phyloP scores from a whole-genome alignment of 768 basidiomycete species.

The Xerocomellus intermedius region DNA sequence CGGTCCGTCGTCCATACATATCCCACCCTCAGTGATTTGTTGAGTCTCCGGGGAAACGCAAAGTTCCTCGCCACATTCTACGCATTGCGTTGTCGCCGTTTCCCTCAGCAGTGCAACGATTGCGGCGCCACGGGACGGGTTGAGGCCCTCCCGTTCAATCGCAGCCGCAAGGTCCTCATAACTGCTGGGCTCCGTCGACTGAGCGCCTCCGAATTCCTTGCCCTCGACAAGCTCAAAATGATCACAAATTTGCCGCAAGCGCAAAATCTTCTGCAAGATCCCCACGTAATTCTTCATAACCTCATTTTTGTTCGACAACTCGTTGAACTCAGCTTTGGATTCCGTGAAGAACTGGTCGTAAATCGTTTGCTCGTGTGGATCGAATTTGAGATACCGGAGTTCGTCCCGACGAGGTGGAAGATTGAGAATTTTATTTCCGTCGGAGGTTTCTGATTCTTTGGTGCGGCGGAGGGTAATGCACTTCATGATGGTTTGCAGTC shows the following conservation, averaged over 20 bases:
- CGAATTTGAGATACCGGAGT: slow-evolving; percentile 81
- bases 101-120: slow-evolving; percentile 85
- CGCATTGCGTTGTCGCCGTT: slow-evolving; percentile 83
- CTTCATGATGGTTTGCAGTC: slow-evolving; percentile 96
- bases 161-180: slow-evolving; percentile 80
- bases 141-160: slow-evolving; percentile 79
- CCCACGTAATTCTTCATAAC: slow-evolving; percentile 99
- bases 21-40: slow-evolving; percentile 39
- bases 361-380: slow-evolving; percentile 74
- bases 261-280: slow-evolving; percentile 93
- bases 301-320: slow-evolving; percentile 83
- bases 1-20: slow-evolving; percentile 51
- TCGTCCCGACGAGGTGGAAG: slow-evolving; percentile 91
- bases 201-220: slow-evolving; percentile 50
- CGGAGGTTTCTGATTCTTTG: slow-evolving; percentile 79
- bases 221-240: slow-evolving; percentile 88
- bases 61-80: slow-evolving; percentile 82
- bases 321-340: slow-evolving; percentile 89
- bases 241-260: slow-evolving; percentile 96
- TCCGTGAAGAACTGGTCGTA: slow-evolving; percentile 89
- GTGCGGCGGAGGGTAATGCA: slow-evolving; percentile 95
- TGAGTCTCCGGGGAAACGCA: slow-evolving; percentile 46
- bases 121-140: slow-evolving; percentile 67
- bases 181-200: slow-evolving; percentile 46
- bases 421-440: slow-evolving; percentile 82